Evolutionary conservation across 495 filamentous ascomycete genomes (phyloP).

Genomic region (Podospora australis): DNA sequence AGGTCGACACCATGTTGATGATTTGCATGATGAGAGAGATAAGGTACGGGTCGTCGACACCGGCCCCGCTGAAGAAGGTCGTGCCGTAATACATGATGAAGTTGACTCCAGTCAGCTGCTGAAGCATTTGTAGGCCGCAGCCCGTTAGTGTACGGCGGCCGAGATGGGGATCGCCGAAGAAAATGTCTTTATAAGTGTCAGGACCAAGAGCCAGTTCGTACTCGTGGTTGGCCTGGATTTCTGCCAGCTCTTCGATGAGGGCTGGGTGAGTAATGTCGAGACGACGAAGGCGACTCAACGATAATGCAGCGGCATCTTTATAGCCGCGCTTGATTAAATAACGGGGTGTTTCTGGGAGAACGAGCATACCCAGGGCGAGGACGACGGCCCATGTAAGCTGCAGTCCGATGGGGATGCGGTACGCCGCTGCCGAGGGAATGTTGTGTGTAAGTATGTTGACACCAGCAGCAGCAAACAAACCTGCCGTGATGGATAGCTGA

Average conservation of each 20-base stretch:
- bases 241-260: slow-evolving; percentile 70
- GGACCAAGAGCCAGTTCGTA: slow-evolving; percentile 73
- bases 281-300: slow-evolving; percentile 69
- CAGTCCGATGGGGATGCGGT: slow-evolving; percentile 79
- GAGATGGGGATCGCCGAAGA: slow-evolving; percentile 53
- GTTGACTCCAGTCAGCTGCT: slow-evolving; percentile 53
- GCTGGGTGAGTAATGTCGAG: slow-evolving; percentile 70
- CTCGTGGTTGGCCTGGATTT: slow-evolving; percentile 86
- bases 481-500: slow-evolving; percentile 83
- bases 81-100: slow-evolving; percentile 74
- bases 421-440: slow-evolving; percentile 57
- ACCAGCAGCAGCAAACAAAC: slow-evolving; percentile 73
- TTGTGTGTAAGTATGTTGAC: slow-evolving; percentile 72
- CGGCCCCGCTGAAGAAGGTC: slow-evolving; percentile 63
- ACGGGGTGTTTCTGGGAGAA: slow-evolving; percentile 84
- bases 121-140: slow-evolving; percentile 52
- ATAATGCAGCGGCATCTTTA: slow-evolving; percentile 61
- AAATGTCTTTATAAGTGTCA: slow-evolving; percentile 66
- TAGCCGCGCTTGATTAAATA: slow-evolving; percentile 74
- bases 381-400: slow-evolving; percentile 82
- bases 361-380: slow-evolving; percentile 61
- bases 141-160: slow-evolving; percentile 51
- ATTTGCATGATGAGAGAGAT: slow-evolving; percentile 69
- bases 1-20: slow-evolving; percentile 67
- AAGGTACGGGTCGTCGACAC: slow-evolving; percentile 58